Evolutionary conservation across 2,329 filamentous ascomycete genomes (phyloP), one percentile per base, ranked within the genome.

Genomic region (Xylariaceae sp.): DNA sequence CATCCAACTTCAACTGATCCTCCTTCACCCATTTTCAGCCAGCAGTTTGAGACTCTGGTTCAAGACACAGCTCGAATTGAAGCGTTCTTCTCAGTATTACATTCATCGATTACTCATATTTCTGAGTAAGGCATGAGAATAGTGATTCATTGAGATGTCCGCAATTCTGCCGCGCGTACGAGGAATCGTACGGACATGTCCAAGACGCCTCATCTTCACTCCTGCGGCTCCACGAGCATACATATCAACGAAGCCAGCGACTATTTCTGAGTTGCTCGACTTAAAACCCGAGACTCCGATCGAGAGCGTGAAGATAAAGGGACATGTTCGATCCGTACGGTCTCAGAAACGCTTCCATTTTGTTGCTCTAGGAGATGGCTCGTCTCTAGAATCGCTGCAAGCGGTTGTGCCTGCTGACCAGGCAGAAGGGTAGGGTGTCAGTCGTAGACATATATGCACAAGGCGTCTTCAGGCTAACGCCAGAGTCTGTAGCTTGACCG

Each of bases 301-400:
- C 47, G 66, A 74, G n/a, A 73, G 80, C 67, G 78, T 88, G 52
- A 80, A 81, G 59, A 78, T 96, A 67, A 82, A 88, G 71, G 93
- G 92, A 62, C 93, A 88, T 77, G 82, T 97, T 57, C 85, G 90
- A 64, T 93, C 90, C 3, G 87, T 96, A 61, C 84, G 93, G 63
- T 89, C 90, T 73, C 92, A 95, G 78, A 96, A 97, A 73, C 82
- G 82, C 18, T 80, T 88, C 61, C 87, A 88, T 4, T 97, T 99
- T 76, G 88, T 92, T 55, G 84, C 91, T 61, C 80, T 97, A 55
- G 88, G 88, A 9, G 94, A 99, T 78, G 94, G 94, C 50, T 95
- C 92, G 10, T 91, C 89, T 48, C 79, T 90, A 66, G 80, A 87
- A 62, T 80, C 90, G 34, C 74, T 97, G 57, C 94, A 99, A 76